phyloP scores from a whole-genome alignment of 164 flowering plant species.

The Chloranthus sessilifolius region DNA sequence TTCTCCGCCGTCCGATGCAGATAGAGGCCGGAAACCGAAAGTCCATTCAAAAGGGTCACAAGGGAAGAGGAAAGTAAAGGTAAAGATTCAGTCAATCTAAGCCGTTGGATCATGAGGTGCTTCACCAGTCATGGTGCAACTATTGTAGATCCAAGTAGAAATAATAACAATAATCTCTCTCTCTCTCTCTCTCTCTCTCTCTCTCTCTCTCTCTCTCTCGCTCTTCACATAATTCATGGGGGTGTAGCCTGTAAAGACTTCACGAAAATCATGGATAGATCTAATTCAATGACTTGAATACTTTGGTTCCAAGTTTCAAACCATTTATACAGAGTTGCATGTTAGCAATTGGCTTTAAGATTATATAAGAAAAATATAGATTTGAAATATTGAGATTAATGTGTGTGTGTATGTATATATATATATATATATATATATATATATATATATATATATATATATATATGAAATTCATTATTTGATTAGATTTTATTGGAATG shows the following conservation, averaged over 20 bases:
- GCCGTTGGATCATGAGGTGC: neutral
- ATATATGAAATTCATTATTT: neutral
- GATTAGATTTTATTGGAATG: constrained; percentile 21
- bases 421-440: no score
- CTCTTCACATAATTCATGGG: no score
- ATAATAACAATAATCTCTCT: no score
- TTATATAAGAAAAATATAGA: neutral
- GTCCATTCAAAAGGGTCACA: constrained; percentile 30
- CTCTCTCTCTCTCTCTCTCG: no score
- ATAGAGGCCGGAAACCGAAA: constrained; percentile 28
- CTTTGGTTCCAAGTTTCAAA: no score
- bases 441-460: no score
- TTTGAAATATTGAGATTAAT: neutral
- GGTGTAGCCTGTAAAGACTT: no score
- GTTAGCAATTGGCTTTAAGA: neutral
- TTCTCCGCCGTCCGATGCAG: constrained; percentile 12
- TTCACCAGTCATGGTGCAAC: neutral
- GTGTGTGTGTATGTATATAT: neutral
- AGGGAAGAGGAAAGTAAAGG: constrained; percentile 65
- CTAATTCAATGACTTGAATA: no score
- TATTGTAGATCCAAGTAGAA: neutral
- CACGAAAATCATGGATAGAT: no score
- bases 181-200: no score
- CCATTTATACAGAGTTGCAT: no score
- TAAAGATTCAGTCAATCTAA: constrained; percentile 4